A percentile compares a stretch with the other conserved stretches of the same genome.
These are phyloP conservation scores for Rhodomyrtus tomentosa DNA, from an alignment of 345 rosid species.

Conservation along the genomic window DNA sequence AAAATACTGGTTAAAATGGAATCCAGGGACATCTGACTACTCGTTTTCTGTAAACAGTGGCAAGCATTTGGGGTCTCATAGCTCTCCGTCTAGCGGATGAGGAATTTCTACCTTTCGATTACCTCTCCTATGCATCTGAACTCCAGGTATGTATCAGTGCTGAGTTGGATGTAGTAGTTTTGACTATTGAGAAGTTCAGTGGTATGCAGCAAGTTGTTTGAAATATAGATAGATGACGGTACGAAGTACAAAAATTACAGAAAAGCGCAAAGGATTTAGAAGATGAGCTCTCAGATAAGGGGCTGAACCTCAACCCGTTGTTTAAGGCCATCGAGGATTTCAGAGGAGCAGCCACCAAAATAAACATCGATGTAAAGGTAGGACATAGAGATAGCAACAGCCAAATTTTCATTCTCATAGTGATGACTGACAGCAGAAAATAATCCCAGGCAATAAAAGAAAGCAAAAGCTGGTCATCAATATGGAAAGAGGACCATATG, in stretches of 20 bases:
- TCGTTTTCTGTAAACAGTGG: conserved; percentile 14
- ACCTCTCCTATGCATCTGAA: conserved; percentile 50
- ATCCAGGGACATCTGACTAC: neutral
- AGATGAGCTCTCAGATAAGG: conserved; percentile 22
- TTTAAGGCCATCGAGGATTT: conserved; percentile 49
- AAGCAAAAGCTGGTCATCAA: conserved; percentile 21
- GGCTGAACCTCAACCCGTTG: conserved; percentile 32
- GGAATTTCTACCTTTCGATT: conserved; percentile 61
- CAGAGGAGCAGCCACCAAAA: conserved; percentile 35
- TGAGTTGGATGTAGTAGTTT: neutral
- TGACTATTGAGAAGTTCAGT: neutral
- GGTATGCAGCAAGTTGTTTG: neutral
- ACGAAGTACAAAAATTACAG: conserved; percentile 14
- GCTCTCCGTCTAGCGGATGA: conserved; percentile 79
- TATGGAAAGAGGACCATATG: conserved; percentile 14
- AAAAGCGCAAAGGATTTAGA: conserved; percentile 40
- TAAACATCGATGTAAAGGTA: conserved; percentile 46
- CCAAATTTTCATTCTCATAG: neutral
- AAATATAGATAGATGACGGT: neutral
- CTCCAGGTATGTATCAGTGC: conserved; percentile 33
- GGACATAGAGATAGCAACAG: neutral
- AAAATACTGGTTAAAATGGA: neutral
- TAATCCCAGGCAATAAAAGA: conserved; percentile 24
- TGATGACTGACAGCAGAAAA: neutral
- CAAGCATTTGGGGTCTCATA: conserved; percentile 65